These are phyloP conservation scores for Rubroshorea leprosula DNA, from an alignment of 345 rosid genomes.

Conservation along the genomic window DNA sequence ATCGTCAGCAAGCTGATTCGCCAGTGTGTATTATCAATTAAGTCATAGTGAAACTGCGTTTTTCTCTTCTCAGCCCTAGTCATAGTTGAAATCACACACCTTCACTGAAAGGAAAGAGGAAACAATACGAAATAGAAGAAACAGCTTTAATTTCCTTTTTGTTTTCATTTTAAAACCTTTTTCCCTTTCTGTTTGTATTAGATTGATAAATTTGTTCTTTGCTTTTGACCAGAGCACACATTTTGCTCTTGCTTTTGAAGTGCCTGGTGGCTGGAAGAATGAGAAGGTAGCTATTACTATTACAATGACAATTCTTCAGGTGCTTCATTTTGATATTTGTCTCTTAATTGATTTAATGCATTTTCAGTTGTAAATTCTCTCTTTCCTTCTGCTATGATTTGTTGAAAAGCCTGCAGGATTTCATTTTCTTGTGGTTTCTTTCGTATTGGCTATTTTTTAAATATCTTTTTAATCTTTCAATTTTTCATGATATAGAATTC, in stretches of 20 bases:
- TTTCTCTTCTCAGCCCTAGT: not conserved
- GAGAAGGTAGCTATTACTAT: constrained; percentile 53
- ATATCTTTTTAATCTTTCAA: too few species aligned
- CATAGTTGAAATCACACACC: too few species aligned
- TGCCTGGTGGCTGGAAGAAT: constrained; percentile 66
- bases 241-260: constrained; percentile 71
- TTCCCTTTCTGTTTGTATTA: too few species aligned
- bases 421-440: too few species aligned
- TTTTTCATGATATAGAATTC: too few species aligned
- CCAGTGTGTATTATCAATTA: constrained; percentile 27
- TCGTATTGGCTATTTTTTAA: too few species aligned
- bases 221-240: constrained; percentile 41
- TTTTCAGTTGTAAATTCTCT: too few species aligned
- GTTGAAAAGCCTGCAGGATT: too few species aligned
- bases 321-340: constrained; percentile 20
- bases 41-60: not conserved
- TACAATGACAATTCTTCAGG: constrained; percentile 86
- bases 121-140: too few species aligned
- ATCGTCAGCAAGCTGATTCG: constrained; percentile 56
- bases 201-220: constrained; percentile 1
- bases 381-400: too few species aligned
- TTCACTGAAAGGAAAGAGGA: too few species aligned
- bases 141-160: too few species aligned
- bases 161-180: not conserved
- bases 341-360: not conserved